phyloP scores from a whole-genome alignment of 2,329 filamentous ascomycete species.

The Septoria linicola region DNA sequence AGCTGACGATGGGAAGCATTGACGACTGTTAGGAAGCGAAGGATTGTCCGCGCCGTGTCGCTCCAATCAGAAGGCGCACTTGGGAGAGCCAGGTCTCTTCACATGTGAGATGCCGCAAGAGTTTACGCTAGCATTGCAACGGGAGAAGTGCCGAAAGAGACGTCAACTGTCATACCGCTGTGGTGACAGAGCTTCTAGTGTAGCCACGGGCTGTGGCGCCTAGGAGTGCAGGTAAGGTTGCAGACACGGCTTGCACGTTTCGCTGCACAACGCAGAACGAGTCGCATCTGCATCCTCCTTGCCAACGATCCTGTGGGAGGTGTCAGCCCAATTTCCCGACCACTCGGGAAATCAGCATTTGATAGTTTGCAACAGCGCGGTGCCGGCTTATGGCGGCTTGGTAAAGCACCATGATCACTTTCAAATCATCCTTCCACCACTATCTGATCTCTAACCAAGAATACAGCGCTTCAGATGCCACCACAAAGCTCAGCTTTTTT shows the following conservation, averaged over 20 bases:
- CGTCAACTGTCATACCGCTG: too few relatives aligned
- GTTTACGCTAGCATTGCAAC: not conserved
- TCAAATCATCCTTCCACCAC: conserved; percentile 8
- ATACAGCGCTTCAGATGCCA: conserved; percentile 24
- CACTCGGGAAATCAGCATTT: not conserved
- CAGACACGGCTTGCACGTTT: too few relatives aligned
- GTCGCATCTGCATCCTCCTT: too few relatives aligned
- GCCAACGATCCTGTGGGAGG: not conserved
- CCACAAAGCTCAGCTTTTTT: conserved; percentile 25
- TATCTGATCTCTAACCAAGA: conserved; percentile 14
- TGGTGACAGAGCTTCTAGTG: too few relatives aligned
- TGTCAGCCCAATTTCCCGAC: conserved; percentile 4
- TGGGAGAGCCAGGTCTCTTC: not conserved
- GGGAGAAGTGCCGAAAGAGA: too few relatives aligned
- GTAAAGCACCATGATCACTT: not conserved
- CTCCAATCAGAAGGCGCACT: not conserved
- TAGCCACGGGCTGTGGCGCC: too few relatives aligned
- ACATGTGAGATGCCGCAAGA: not conserved
- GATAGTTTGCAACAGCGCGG: conserved; percentile 3
- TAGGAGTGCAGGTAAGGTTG: too few relatives aligned
- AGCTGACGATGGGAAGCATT: too few relatives aligned
- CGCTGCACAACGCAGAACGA: not conserved
- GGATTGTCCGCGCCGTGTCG: too few relatives aligned
- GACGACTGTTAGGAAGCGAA: too few relatives aligned
- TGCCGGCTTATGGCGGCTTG: conserved; percentile 2